A percentile compares a stretch with the other conserved stretches of the same genome.
Conservation (phyloP, 371 early-diverging fungal species). For the Nematocida sp. region DNA sequence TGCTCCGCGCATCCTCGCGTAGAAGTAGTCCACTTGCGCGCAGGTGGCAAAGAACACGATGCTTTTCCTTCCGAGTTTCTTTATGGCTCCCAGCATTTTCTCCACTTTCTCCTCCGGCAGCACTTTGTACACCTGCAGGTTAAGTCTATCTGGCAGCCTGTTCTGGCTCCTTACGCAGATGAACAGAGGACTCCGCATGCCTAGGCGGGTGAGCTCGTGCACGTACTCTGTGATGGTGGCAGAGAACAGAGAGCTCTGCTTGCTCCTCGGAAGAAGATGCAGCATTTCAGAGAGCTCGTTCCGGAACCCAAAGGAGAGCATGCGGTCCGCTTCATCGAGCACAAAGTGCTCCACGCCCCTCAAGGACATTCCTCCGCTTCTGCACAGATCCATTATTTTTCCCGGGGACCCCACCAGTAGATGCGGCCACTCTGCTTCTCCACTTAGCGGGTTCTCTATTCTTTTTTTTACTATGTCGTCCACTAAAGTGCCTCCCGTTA, state of each 20-base stretch:
- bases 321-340: constrained; percentile 37
- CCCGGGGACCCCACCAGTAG: constrained; percentile 24
- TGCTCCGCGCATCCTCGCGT: constrained; percentile 68
- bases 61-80: constrained; percentile 12
- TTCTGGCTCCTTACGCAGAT: constrained; percentile 28
- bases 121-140: background rate
- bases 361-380: constrained; percentile 21
- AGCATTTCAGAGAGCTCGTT: constrained; percentile 38
- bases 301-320: constrained; percentile 39
- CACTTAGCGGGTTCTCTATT: background rate
- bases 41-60: constrained; percentile 61
- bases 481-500: constrained; percentile 18
- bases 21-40: constrained; percentile 65
- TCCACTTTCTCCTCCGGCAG: constrained; percentile 18
- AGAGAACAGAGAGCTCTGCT: constrained; percentile 35
- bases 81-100: background rate
- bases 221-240: constrained; percentile 38
- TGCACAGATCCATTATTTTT: constrained; percentile 26
- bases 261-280: constrained; percentile 18
- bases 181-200: constrained; percentile 43
- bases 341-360: constrained; percentile 36
- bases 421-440: constrained; percentile 10
- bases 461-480: constrained; percentile 19
- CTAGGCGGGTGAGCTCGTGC: constrained; percentile 29
- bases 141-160: constrained; percentile 17